These are phyloP conservation scores for Raffaelea arxii DNA, from an alignment of 2,329 filamentous ascomycete species.

Conservation along the genomic window DNA sequence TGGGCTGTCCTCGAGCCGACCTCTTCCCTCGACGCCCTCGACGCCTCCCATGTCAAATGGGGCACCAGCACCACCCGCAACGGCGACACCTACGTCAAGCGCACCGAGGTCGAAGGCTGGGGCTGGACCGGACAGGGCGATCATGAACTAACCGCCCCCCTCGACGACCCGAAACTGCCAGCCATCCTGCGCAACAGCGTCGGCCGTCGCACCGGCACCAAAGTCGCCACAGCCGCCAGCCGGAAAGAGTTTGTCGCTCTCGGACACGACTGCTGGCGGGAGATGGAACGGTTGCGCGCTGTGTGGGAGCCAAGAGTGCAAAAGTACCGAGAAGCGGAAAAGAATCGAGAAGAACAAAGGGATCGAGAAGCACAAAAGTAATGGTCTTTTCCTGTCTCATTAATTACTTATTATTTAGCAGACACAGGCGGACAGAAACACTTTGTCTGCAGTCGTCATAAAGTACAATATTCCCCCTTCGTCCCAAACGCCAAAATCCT, in stretches of 20 bases:
- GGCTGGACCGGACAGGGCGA: slow-evolving; percentile 49
- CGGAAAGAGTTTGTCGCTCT: slow-evolving; percentile 51
- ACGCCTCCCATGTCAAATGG: slow-evolving; percentile 63
- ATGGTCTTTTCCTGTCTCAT: no score
- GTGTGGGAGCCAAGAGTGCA: slow-evolving; percentile 44
- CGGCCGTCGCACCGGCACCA: slow-evolving; percentile 49
- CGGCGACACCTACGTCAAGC: slow-evolving; percentile 48
- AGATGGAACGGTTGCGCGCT: slow-evolving; percentile 61
- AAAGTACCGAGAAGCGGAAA: neutral
- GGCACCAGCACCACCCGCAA: slow-evolving; percentile 62
- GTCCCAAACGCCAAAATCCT: no score
- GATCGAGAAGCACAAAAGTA: no score
- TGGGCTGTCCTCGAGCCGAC: slow-evolving; percentile 68
- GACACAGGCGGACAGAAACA: no score
- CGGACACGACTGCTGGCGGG: slow-evolving; percentile 53
- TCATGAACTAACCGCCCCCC: no score
- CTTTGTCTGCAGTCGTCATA: no score
- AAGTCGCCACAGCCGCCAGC: slow-evolving; percentile 50
- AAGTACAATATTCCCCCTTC: no score
- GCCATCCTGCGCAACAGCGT: slow-evolving; percentile 41
- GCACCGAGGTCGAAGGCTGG: slow-evolving; percentile 82
- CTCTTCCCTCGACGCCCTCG: slow-evolving; percentile 47
- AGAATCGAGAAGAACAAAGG: neutral
- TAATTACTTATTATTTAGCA: no score
- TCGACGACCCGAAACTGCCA: slow-evolving; percentile 27